Evolutionary conservation across 1,284 basidiomycete species (phyloP).

Genomic region (Mycena citricolor): DNA sequence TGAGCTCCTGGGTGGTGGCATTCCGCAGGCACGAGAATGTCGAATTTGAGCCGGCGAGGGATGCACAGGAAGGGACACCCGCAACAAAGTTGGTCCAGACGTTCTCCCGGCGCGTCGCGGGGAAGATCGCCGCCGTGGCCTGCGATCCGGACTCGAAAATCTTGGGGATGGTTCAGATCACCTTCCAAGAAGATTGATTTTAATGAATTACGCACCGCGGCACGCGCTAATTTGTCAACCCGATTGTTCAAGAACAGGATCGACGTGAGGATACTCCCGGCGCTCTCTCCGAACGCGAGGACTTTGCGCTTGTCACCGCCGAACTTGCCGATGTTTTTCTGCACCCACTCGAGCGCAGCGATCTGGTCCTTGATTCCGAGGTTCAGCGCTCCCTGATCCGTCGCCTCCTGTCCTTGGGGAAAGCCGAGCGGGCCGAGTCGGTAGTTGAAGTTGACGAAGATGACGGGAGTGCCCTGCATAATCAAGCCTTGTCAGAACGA

Average conservation of each 20-base stretch:
- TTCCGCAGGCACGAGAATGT: slow-evolving; percentile 36
- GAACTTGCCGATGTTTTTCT: slow-evolving; percentile 37
- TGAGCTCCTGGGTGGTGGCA: slow-evolving; percentile 31
- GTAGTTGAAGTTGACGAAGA: slow-evolving; percentile 44
- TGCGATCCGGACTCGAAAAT: slow-evolving; percentile 33
- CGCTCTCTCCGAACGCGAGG: slow-evolving; percentile 37
- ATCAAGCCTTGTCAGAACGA: background rate
- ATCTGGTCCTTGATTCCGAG: slow-evolving; percentile 36
- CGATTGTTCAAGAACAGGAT: slow-evolving; percentile 31
- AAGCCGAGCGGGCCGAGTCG: slow-evolving; percentile 41
- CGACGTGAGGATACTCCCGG: slow-evolving; percentile 32
- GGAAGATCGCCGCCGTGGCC: slow-evolving; percentile 25
- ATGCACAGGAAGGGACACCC: slow-evolving; percentile 3
- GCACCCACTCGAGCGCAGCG: slow-evolving; percentile 37
- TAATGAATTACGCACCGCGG: slow-evolving; percentile 3
- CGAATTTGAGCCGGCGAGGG: background rate
- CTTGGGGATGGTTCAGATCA: slow-evolving; percentile 18
- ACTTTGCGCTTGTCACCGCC: slow-evolving; percentile 40
- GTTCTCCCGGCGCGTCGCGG: slow-evolving; percentile 17
- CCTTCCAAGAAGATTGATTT: background rate
- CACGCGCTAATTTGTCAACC: slow-evolving; percentile 22
- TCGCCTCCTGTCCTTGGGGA: slow-evolving; percentile 35
- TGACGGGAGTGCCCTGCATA: slow-evolving; percentile 21
- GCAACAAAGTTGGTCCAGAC: slow-evolving; percentile 10
- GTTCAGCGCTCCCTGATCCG: slow-evolving; percentile 31